These are phyloP conservation scores for Jamesozyma hellenica DNA, from an alignment of 805 yeast species.

Conservation along the genomic window DNA sequence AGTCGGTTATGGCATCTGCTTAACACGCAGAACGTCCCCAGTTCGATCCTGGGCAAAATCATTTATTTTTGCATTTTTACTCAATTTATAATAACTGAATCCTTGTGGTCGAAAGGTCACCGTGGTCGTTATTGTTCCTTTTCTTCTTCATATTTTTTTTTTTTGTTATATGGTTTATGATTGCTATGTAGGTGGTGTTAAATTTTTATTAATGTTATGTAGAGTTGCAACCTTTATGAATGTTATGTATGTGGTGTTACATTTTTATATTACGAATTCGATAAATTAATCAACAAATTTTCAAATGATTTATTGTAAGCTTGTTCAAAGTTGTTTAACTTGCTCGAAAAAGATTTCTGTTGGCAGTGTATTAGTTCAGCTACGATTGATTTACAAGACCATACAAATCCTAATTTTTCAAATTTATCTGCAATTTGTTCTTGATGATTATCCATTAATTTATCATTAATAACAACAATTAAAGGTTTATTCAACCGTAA, in stretches of 20 bases:
- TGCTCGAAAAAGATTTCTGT: neutral
- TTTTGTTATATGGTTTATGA: no score
- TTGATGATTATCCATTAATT: constrained; percentile 84
- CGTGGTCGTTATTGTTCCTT: no score
- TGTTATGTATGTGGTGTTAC: no score
- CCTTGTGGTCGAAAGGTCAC: no score
- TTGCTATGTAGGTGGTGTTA: no score
- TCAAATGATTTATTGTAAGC: constrained; percentile 1
- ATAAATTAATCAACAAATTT: neutral
- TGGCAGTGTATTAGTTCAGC: neutral
- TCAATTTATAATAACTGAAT: no score
- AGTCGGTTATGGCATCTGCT: constrained; percentile 99
- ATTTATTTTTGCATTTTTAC: constrained; percentile 20
- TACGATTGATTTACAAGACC: constrained; percentile 11
- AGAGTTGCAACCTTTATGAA: no score
- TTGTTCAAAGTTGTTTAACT: neutral
- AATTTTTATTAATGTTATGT: no score
- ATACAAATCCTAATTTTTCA: constrained; percentile 24
- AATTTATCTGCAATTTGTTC: constrained; percentile 60
- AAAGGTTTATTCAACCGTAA: constrained; percentile 46
- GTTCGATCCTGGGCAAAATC: constrained; percentile 99
- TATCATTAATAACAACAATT: constrained; percentile 60
- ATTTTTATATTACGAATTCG: neutral
- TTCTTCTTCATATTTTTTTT: no score
- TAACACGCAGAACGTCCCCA: constrained; percentile 99